Conservation (phyloP, 2,329 filamentous ascomycete genomes). For the Coniochaeta sp. region DNA sequence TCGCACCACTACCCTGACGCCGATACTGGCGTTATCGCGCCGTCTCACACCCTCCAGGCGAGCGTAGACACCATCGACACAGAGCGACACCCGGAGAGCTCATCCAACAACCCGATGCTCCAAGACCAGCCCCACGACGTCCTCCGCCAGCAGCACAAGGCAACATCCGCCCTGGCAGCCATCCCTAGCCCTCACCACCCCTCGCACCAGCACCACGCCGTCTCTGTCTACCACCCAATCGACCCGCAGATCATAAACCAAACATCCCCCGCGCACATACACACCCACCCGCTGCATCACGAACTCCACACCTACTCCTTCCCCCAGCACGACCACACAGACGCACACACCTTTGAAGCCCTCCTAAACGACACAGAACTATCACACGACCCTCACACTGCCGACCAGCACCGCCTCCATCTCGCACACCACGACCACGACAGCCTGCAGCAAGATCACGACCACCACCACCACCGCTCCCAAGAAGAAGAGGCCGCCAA, state of each 20-base stretch:
- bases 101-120: constrained; percentile 19
- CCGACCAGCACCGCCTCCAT: neutral
- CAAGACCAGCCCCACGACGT: constrained; percentile 20
- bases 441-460: neutral
- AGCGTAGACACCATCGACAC: constrained; percentile 5
- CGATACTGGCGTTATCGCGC: constrained; percentile 36
- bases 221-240: constrained; percentile 44
- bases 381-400: neutral
- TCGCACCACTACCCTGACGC: constrained; percentile 37
- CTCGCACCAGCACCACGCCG: constrained; percentile 18
- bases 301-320: constrained; percentile 8
- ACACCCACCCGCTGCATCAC: constrained; percentile 17
- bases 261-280: constrained; percentile 21
- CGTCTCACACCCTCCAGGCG: constrained; percentile 17
- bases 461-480: constrained; percentile 1
- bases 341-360: constrained; percentile 44
- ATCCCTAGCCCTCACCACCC: constrained; percentile 13
- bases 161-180: neutral
- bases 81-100: constrained; percentile 8
- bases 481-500: constrained; percentile 13
- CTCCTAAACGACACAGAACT: constrained; percentile 39
- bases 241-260: constrained; percentile 52
- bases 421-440: neutral
- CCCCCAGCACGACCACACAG: constrained; percentile 26
- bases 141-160: constrained; percentile 18